A percentile compares a stretch with the other conserved stretches of the same genome.
These are phyloP conservation scores for Geoglossum cookeanum DNA, from an alignment of 2,329 filamentous ascomycete genomes.

Conservation along the genomic window DNA sequence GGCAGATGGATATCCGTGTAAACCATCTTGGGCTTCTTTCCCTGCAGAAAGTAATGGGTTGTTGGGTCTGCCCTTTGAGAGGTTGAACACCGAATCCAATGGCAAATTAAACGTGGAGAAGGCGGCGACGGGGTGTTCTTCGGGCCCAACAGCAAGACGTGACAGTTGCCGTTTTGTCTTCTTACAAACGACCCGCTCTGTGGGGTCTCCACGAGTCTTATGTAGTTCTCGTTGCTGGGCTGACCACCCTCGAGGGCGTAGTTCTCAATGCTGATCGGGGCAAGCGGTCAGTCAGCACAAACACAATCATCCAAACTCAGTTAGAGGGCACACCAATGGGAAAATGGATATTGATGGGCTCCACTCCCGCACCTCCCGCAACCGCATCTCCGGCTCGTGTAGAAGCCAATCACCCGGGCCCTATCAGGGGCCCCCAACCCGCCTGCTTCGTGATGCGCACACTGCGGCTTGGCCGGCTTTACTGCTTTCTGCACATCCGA, in stretches of 20 bases:
- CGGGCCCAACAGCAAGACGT: not conserved
- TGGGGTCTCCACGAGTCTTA: not conserved
- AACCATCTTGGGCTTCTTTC: not conserved
- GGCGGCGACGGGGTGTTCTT: not conserved
- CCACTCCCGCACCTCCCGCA: not conserved
- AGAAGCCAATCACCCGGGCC: not conserved
- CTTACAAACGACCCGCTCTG: not conserved
- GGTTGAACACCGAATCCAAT: not conserved
- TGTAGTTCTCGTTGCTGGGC: not conserved
- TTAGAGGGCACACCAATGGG: not conserved
- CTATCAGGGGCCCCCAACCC: not conserved
- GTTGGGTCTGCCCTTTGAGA: not conserved
- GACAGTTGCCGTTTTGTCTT: not conserved
- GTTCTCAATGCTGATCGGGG: not conserved
- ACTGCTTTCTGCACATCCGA: not conserved
- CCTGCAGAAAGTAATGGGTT: not conserved
- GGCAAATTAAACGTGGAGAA: not conserved
- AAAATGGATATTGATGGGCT: not conserved
- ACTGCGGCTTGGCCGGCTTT: not conserved
- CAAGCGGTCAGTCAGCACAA: not conserved
- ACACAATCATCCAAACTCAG: not conserved
- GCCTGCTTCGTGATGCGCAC: not conserved
- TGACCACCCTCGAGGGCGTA: not conserved
- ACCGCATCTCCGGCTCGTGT: not conserved
- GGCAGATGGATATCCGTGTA: not conserved